A percentile compares a stretch with the other conserved stretches of the same genome.
Conservation (phyloP, 129 eudicot genomes). For the Flaveria linearis region DNA sequence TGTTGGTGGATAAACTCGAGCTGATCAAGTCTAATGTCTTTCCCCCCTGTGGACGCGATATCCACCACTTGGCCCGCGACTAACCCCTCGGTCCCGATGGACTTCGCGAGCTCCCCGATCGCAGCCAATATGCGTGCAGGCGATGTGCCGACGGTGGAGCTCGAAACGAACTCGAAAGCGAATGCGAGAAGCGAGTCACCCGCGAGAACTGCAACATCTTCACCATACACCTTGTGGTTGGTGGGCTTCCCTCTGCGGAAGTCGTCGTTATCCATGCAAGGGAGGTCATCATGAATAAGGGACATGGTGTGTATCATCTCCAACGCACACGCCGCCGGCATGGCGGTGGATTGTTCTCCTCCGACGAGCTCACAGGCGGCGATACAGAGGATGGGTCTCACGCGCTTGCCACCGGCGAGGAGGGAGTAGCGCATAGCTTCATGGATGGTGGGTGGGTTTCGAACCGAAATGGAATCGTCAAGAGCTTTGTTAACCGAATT, state of each 20-base stretch:
- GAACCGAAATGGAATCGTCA: slow-evolving; percentile 53
- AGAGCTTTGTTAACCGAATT: slow-evolving; percentile 51
- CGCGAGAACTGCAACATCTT: slow-evolving; percentile 71
- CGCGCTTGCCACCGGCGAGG: slow-evolving; percentile 70
- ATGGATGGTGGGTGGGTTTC: slow-evolving; percentile 55
- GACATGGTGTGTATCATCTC: slow-evolving; percentile 87
- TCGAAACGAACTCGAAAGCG: slow-evolving; percentile 55
- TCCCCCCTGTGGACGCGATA: slow-evolving; percentile 45
- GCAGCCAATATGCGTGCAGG: slow-evolving; percentile 49
- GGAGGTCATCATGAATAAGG: slow-evolving; percentile 71
- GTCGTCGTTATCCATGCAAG: slow-evolving; percentile 82
- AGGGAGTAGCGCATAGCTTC: slow-evolving; percentile 71
- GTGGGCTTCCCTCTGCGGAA: slow-evolving; percentile 74
- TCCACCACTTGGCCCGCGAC: slow-evolving; percentile 86
- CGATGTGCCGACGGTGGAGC: slow-evolving; percentile 45
- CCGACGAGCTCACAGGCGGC: slow-evolving; percentile 85
- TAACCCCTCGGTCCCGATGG: slow-evolving; percentile 67
- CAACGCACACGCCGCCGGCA: slow-evolving; percentile 77
- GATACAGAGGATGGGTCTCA: slow-evolving; percentile 64
- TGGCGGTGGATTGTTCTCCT: slow-evolving; percentile 49
- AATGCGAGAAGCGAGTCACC: slow-evolving; percentile 68
- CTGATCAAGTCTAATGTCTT: slow-evolving; percentile 51
- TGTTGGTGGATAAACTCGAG: slow-evolving; percentile 73
- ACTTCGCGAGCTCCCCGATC: slow-evolving; percentile 58
- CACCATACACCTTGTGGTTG: slow-evolving; percentile 70